Evolutionary conservation across 805 yeast species (phyloP).

Genomic region (Phaffomyces antillensis): DNA sequence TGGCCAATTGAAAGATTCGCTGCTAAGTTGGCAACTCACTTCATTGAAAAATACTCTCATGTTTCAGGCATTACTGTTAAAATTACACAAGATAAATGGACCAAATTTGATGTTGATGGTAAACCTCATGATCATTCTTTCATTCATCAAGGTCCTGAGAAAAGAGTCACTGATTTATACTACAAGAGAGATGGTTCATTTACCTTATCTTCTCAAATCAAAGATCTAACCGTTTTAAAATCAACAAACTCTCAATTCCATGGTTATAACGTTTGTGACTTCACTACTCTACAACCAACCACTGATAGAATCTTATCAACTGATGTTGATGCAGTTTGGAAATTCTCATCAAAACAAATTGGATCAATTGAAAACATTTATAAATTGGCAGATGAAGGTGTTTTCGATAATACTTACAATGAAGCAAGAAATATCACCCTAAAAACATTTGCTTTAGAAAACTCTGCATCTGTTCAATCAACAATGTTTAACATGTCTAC

Average conservation of each 20-base stretch:
- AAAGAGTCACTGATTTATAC: constrained; percentile 51
- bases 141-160: constrained; percentile 77
- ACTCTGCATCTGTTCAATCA: constrained; percentile 93
- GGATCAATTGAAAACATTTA: constrained; percentile 44
- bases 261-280: constrained; percentile 81
- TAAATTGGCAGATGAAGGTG: constrained; percentile 47
- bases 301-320: constrained; percentile 83
- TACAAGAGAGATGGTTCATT: constrained; percentile 47
- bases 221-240: constrained; percentile 78
- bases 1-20: constrained; percentile 92
- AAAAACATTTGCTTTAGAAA: constrained; percentile 73
- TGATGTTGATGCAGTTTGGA: constrained; percentile 71
- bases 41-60: constrained; percentile 68
- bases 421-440: constrained; percentile 63
- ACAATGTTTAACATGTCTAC: constrained; percentile 92
- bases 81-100: constrained; percentile 74
- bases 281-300: constrained; percentile 81
- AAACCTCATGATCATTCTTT: constrained; percentile 78
- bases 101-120: constrained; percentile 69
- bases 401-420: constrained; percentile 60
- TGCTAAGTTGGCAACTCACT: constrained; percentile 76
- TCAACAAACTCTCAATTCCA: constrained; percentile 91
- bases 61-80: constrained; percentile 63
- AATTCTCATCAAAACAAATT: constrained; percentile 45
- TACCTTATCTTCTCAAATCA: constrained; percentile 58